Evolutionary conservation across 2,329 filamentous ascomycete species (phyloP).

Genomic region (Peltaster fructicola): DNA sequence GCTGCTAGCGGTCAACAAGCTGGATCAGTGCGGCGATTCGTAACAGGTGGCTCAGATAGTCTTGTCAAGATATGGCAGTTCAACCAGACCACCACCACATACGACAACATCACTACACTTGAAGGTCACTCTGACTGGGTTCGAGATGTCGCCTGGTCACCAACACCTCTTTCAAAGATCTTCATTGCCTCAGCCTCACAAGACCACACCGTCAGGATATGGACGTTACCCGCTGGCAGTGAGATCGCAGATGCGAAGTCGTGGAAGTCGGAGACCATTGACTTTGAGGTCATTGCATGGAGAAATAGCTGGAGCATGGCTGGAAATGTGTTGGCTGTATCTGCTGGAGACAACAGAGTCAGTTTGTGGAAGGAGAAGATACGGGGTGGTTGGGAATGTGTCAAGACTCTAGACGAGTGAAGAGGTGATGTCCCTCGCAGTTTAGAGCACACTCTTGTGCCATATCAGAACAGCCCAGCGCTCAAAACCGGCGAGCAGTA

Average conservation of each 20-base stretch:
- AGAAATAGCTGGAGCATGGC: constrained; percentile 95
- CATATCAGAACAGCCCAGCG: too few relatives aligned
- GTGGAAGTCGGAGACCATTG: constrained; percentile 73
- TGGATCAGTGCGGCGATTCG: constrained; percentile 55
- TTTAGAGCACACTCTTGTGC: too few relatives aligned
- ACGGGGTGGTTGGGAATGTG: constrained; percentile 88
- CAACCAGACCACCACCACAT: constrained; percentile 30
- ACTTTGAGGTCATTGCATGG: constrained; percentile 83
- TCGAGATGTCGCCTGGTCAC: constrained; percentile 90
- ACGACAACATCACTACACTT: constrained; percentile 39
- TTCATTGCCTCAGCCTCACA: constrained; percentile 94
- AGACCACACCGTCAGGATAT: constrained; percentile 94
- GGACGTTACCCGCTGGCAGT: constrained; percentile 43
- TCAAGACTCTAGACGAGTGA: constrained; percentile 76
- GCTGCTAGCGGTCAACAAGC: constrained; percentile 32
- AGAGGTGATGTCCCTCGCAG: too few relatives aligned
- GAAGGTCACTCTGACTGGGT: constrained; percentile 90
- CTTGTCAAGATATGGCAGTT: constrained; percentile 84
- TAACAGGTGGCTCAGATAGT: constrained; percentile 90
- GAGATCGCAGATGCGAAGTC: constrained; percentile 35
- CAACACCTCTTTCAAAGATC: constrained; percentile 82
- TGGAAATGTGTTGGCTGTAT: constrained; percentile 88
- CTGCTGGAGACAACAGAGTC: constrained; percentile 89
- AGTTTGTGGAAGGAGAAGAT: constrained; percentile 98
- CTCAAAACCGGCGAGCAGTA: too few relatives aligned